These are phyloP conservation scores for Claviceps humidiphila DNA, from an alignment of 2,329 filamentous ascomycete species.

Conservation along the genomic window DNA sequence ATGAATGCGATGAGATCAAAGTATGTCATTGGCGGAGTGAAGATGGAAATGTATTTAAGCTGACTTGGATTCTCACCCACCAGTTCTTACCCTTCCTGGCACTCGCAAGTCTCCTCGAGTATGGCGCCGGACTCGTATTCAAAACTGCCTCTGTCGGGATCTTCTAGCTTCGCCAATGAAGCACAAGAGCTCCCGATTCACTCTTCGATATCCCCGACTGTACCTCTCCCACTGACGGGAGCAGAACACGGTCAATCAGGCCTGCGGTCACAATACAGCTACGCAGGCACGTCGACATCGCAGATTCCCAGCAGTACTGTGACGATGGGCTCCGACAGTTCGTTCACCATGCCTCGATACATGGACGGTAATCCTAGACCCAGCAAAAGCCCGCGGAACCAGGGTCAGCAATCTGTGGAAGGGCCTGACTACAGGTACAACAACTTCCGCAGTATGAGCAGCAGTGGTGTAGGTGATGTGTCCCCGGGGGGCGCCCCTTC, in stretches of 20 bases:
- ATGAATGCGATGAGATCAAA: conserved; percentile 43
- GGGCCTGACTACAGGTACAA: conserved; percentile 44
- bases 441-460: conserved; percentile 22
- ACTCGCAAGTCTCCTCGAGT: conserved; percentile 35
- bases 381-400: conserved; percentile 42
- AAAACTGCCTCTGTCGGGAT: conserved; percentile 38
- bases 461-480: conserved; percentile 18
- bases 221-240: conserved; percentile 36
- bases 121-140: conserved; percentile 38
- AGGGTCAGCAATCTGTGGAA: conserved; percentile 40
- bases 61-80: conserved; percentile 26
- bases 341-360: conserved; percentile 42
- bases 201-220: conserved; percentile 37
- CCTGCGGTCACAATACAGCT: conserved; percentile 42
- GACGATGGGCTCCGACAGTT: conserved; percentile 27
- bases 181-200: conserved; percentile 40
- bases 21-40: conserved; percentile 31
- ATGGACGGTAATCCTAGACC: conserved; percentile 40
- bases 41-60: background rate
- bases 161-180: conserved; percentile 34
- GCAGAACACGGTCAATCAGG: conserved; percentile 33
- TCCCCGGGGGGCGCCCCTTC: conserved; percentile 16
- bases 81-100: conserved; percentile 48
- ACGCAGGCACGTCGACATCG: conserved; percentile 36
- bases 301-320: conserved; percentile 31